Base-by-base conservation (phyloP, 2,329 filamentous ascomycete genomes). In the Zymoseptoria ardabiliae region DNA sequence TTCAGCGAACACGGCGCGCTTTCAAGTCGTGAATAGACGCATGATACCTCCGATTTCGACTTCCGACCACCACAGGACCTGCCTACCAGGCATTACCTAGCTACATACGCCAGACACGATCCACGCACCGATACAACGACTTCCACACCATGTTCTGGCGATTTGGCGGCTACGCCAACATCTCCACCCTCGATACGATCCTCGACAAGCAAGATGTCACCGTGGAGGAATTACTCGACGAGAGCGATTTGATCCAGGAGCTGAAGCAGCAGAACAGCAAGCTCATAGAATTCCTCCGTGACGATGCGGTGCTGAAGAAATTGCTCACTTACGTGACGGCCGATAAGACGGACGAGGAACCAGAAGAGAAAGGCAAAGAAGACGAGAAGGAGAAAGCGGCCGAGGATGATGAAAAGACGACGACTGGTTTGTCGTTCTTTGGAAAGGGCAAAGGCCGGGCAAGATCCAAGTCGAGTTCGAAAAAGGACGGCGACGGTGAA, bases 211-310 rank as follows among this genome's bases (percentile, higher is more conserved):
- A 85, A 69, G 90, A 96, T 77, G 92, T 97, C 73, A 91, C 90
- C 56, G 87, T 97, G 66, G 94, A 99, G 77, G 93, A 97, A 74
- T 82, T 99, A 61, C 85, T 99, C 64, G 92, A 97, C 75, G 94
- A 99, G 81, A 89, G 89, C 71, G 94, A 99, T 74, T 79, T 97
- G 70, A 94, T 97, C 68, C 91, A 97, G 75, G 94, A 99, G 81
- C 84, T 99, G 64, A 99, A 97, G 79, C 90, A 96, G 76, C 92
- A 97, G 78, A 97, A 99, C 79, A 88, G 91, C 60, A 97, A 97
- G 79, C 87, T 99, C 63, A 92, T 97, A 75, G 92, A 97, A 77
- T 97, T 93, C 73, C 81, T 99, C 62, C 87, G 94, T 69, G 90
- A 96, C 71, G 90, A 95, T 68, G 84, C 86, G 69, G 85, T 95